A percentile compares a stretch with the other conserved stretches of the same genome.
These are phyloP conservation scores for Penicillium crystallinum DNA, from an alignment of 495 filamentous ascomycete species.

Conservation along the genomic window DNA sequence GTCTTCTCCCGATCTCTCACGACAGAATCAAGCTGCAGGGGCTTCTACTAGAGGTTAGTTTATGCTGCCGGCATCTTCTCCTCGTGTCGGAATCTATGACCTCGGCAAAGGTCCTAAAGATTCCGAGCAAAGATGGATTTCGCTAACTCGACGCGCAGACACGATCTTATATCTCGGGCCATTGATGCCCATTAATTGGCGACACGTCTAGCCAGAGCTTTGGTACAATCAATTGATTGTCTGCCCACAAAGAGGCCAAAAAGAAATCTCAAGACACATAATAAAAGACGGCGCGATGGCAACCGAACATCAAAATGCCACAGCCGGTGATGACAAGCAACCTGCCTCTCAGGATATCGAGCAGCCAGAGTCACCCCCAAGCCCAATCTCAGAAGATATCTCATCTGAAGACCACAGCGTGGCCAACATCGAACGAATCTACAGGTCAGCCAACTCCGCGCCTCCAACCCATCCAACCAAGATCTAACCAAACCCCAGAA, in stretches of 20 bases:
- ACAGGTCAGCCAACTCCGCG: slow-evolving; percentile 22
- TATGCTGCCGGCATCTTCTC: not conserved
- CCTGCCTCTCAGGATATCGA: slow-evolving; percentile 23
- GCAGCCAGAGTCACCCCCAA: slow-evolving; percentile 8
- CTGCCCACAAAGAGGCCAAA: slow-evolving; percentile 1
- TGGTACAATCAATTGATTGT: not conserved
- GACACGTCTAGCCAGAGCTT: not conserved
- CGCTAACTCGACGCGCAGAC: not conserved
- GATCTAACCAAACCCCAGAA: slow-evolving; percentile 32
- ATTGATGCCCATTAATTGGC: not conserved
- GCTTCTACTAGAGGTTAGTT: not conserved
- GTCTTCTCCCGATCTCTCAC: slow-evolving; percentile 8
- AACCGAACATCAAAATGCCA: slow-evolving; percentile 4
- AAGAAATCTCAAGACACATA: not conserved
- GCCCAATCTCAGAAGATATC: slow-evolving; percentile 12
- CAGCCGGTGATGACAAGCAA: slow-evolving; percentile 15
- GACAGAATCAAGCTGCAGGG: not conserved
- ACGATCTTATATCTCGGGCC: not conserved
- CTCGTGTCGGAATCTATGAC: slow-evolving; percentile 1
- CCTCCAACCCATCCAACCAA: not conserved
- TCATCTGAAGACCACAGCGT: slow-evolving; percentile 27
- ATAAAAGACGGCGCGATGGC: slow-evolving; percentile 13
- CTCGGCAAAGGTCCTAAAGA: not conserved
- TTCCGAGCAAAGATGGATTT: not conserved
- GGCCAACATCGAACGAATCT: slow-evolving; percentile 40